phyloP scores from a whole-genome alignment of 768 basidiomycete species.

The Leccinum rimulosum region DNA sequence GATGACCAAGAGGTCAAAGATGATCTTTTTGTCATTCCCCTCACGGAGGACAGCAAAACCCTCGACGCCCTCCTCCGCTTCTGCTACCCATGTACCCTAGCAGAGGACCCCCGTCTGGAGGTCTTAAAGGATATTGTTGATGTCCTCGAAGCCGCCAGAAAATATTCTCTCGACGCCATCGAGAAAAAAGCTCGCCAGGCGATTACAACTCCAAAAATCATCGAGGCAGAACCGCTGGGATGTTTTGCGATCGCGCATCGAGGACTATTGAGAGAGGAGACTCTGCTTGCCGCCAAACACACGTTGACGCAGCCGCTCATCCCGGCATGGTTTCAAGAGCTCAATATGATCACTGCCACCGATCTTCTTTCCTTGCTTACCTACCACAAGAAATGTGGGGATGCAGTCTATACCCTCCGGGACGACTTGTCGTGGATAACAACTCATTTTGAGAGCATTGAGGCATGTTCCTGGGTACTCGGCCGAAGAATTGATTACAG shows the following conservation, averaged over 20 bases:
- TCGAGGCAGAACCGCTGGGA: constrained; percentile 24
- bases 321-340: constrained; percentile 23
- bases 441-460: constrained; percentile 8
- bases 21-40: constrained; percentile 13
- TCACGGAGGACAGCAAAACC: constrained; percentile 22
- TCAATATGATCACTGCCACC: constrained; percentile 27
- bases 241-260: constrained; percentile 32
- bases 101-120: constrained; percentile 16
- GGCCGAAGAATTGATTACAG: neutral
- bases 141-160: constrained; percentile 20
- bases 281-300: constrained; percentile 27
- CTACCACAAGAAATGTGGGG: constrained; percentile 21
- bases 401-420: constrained; percentile 6
- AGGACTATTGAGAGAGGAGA: constrained; percentile 23
- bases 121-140: constrained; percentile 6
- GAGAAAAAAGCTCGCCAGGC: constrained; percentile 20
- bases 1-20: constrained; percentile 14
- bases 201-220: constrained; percentile 19
- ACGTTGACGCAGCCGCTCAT: constrained; percentile 28
- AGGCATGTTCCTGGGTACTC: constrained; percentile 11
- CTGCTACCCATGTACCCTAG: constrained; percentile 24
- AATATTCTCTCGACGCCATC: constrained; percentile 20
- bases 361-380: constrained; percentile 26
- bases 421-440: constrained; percentile 12
- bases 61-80: constrained; percentile 24